Evolutionary conservation across 345 rosid genomes (phyloP), one percentile per base, ranked within the genome.

Genomic region (Pugionium dolabratum): DNA sequence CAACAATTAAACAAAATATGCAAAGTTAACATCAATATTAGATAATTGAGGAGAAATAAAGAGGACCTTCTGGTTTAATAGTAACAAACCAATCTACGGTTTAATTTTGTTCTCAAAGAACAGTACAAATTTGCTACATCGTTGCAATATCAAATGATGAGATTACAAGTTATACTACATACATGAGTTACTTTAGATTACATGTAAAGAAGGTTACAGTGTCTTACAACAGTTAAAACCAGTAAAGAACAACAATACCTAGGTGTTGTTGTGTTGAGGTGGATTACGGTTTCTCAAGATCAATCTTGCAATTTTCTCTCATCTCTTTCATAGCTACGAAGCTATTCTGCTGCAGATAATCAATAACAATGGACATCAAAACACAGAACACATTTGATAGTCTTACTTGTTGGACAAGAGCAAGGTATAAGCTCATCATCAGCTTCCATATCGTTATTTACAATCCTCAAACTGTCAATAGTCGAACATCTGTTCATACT

Each of bases 241-340:
- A 53, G 54, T 28, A 30, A 49, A 62, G 63, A 63, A 49, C 54
- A 58, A 18, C 40, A 33, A 32, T 64, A 32, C 60, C 65, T 57
- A 66, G 76, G 69, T 31, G 71, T 59, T 74, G 78, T 79, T 44
- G 33, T 73, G 77, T 54, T 82, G 69, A 66, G 87, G 82, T 75
- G 78, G 43, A 60, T 73, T 78, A 28, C n/a, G 75, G 75, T 60
- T 62, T 82, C 82, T 82, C 94, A 30, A 86, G 76, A 75, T 86
- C 90, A 72, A 61, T 78, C 84, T 86, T 86, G 86, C 94, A 82
- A 59, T 79, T 76, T 71, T 85, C 96, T 74, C 94, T 84, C 80
- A 86, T 70, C 62, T 93, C 94, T 67, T 73, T 85, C 69, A 93
- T 77, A 26, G 83, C 34, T 11, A 69, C 59, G 61, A 78, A 83